Evolutionary conservation across 176 grass and related monocot genomes (phyloP).

Genomic region (Oryza meridionalis): DNA sequence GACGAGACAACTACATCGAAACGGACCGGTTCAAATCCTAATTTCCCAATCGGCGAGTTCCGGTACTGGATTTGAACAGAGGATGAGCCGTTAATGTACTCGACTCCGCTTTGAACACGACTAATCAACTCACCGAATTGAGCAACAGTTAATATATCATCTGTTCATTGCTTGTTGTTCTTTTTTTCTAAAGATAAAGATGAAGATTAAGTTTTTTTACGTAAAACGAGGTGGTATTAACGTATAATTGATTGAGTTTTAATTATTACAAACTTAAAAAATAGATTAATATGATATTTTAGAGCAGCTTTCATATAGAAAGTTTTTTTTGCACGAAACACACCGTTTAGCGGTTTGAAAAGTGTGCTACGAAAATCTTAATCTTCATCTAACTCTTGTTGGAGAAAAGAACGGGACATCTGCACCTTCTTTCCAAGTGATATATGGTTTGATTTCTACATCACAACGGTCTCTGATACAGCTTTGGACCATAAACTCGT

Average conservation of each 20-base stretch:
- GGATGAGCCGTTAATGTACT: slow-evolving; percentile 8
- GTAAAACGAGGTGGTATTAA: no score
- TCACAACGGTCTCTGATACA: background rate
- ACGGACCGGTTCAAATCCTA: background rate
- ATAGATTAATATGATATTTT: no score
- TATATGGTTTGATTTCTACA: background rate
- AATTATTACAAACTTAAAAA: no score
- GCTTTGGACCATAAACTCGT: background rate
- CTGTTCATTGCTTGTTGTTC: background rate
- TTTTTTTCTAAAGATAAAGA: no score
- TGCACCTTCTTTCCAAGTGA: background rate
- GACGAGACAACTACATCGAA: background rate
- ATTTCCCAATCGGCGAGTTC: background rate
- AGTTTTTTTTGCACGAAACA: no score
- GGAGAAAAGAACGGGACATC: background rate
- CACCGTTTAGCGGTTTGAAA: no score
- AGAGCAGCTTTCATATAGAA: no score
- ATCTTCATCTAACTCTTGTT: no score
- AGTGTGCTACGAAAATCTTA: no score
- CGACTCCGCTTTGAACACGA: slow-evolving; percentile 1
- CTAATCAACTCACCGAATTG: slow-evolving; percentile 33
- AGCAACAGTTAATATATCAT: background rate
- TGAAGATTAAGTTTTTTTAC: no score
- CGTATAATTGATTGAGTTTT: no score
- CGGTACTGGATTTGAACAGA: background rate